Evolutionary conservation across 73 alveolate species (phyloP).

Genomic region (Durusdinium trenchii): DNA sequence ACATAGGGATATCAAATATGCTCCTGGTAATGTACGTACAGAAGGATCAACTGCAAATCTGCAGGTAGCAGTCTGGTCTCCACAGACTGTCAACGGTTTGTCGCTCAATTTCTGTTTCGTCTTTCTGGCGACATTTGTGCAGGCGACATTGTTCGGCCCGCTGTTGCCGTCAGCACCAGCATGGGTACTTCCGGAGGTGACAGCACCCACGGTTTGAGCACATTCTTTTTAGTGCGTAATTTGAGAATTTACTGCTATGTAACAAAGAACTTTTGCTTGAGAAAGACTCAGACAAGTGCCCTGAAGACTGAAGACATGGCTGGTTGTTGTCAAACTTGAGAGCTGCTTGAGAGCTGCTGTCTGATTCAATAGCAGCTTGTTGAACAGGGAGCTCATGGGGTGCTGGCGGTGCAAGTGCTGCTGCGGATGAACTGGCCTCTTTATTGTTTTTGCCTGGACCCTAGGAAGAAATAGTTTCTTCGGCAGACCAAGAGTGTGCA

Average conservation of each 20-base stretch:
- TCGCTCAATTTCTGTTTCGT: no score
- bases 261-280: no score
- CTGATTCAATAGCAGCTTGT: neutral
- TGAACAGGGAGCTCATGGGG: slow-evolving; percentile 85
- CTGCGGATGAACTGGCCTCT: slow-evolving; percentile 79
- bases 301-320: neutral
- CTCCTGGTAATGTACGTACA: no score
- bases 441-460: slow-evolving; percentile 49
- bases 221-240: neutral
- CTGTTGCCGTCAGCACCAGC: neutral
- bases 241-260: neutral
- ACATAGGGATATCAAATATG: no score
- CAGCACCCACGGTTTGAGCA: neutral
- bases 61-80: no score
- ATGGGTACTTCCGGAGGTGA: slow-evolving; percentile 32
- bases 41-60: no score
- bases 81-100: no score
- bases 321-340: no score
- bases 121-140: neutral
- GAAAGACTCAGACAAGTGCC: neutral
- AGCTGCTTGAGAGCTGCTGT: no score
- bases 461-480: no score
- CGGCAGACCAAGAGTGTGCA: neutral
- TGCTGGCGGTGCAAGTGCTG: slow-evolving; percentile 85
- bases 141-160: neutral